Percentiles rank a stretch among this genome's conserved stretches.
Evolutionary conservation across 169 alveolate genomes (phyloP).

Genomic region (Plasmodium billcollinsi): DNA sequence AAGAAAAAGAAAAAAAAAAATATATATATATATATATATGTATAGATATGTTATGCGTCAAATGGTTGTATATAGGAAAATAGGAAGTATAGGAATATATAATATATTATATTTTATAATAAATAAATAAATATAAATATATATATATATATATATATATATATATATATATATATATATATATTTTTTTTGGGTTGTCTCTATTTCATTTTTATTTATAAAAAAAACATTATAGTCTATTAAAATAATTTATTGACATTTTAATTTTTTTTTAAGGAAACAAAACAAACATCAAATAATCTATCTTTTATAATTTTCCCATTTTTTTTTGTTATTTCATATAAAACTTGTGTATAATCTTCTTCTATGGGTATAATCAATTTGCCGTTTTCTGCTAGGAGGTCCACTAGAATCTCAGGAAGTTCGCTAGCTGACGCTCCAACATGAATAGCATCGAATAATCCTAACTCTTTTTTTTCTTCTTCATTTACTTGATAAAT

Average conservation of each 20-base stretch:
- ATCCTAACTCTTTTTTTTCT: slow-evolving; percentile 57
- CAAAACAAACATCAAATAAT: slow-evolving; percentile 77
- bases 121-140: too few species aligned
- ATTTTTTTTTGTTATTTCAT: slow-evolving; percentile 65
- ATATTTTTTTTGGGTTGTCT: too few species aligned
- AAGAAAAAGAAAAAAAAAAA: not conserved
- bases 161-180: too few species aligned
- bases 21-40: too few species aligned
- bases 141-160: too few species aligned
- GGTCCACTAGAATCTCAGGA: slow-evolving; percentile 61
- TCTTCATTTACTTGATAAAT: slow-evolving; percentile 71
- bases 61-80: too few species aligned
- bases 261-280: slow-evolving; percentile 59
- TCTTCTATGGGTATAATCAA: slow-evolving; percentile 68
- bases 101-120: not conserved
- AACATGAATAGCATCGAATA: slow-evolving; percentile 76
- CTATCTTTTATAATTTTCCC: slow-evolving; percentile 74
- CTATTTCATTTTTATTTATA: not conserved
- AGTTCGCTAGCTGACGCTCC: slow-evolving; percentile 80
- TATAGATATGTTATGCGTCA: too few species aligned
- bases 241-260: too few species aligned
- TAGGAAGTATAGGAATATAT: too few species aligned
- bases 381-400: slow-evolving; percentile 70
- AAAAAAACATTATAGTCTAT: too few species aligned
- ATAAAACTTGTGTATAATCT: slow-evolving; percentile 68